Conservation (phyloP, 768 basidiomycete genomes). For the Serendipita sp. region DNA sequence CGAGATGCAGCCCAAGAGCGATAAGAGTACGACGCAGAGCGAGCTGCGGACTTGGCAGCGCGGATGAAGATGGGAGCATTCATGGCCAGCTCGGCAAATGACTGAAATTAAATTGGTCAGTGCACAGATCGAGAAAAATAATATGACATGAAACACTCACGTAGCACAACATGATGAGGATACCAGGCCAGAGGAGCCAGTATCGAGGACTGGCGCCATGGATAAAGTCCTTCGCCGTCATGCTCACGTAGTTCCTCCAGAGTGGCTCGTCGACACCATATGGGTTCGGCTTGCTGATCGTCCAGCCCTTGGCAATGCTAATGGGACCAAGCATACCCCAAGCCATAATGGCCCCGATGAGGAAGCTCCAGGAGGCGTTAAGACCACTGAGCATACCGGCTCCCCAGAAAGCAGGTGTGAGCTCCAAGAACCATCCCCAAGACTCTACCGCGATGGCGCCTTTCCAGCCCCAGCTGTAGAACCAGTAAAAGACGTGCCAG, state of each 20-base stretch:
- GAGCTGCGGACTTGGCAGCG: neutral
- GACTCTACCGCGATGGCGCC: conserved; percentile 43
- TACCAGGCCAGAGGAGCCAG: conserved; percentile 49
- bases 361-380: conserved; percentile 18
- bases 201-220: conserved; percentile 36
- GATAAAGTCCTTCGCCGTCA: conserved; percentile 16
- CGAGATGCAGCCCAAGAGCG: neutral
- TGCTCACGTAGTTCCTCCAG: neutral
- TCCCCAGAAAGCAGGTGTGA: conserved; percentile 17
- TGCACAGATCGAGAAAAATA: neutral
- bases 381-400: conserved; percentile 14
- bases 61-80: neutral
- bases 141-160: neutral
- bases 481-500: conserved; percentile 51
- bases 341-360: conserved; percentile 37
- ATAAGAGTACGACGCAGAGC: neutral
- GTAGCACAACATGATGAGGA: conserved; percentile 44
- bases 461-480: conserved; percentile 42
- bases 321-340: conserved; percentile 46
- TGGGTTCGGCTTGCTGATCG: conserved; percentile 22
- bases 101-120: conserved; percentile 10
- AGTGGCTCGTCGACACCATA: conserved; percentile 26
- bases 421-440: conserved; percentile 28
- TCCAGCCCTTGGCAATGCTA: conserved; percentile 35
- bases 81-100: conserved; percentile 32